Evolutionary conservation across 2,329 filamentous ascomycete species (phyloP).

Genomic region (Lasiodiplodia sp.): DNA sequence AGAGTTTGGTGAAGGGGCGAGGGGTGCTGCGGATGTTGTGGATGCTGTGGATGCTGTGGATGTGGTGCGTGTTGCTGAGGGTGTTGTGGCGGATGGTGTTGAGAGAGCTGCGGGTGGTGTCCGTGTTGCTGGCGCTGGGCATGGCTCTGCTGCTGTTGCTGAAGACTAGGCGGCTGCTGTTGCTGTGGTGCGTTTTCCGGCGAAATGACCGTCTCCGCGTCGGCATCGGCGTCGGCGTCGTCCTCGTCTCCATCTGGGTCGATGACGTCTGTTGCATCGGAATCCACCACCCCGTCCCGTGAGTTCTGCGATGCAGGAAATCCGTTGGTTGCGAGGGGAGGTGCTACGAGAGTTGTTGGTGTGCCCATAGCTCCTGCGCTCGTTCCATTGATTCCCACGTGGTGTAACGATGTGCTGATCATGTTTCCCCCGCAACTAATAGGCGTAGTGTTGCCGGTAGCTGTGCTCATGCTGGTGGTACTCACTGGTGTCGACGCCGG

Average conservation of each 20-base stretch:
- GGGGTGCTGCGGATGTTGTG: constrained; percentile 16
- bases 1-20: constrained; percentile 24
- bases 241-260: constrained; percentile 22
- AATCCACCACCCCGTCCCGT: constrained; percentile 21
- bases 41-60: background rate
- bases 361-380: constrained; percentile 16
- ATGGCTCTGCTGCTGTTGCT: constrained; percentile 22
- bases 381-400: constrained; percentile 12
- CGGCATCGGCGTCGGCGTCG: constrained; percentile 28
- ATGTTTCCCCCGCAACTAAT: constrained; percentile 9
- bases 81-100: constrained; percentile 17
- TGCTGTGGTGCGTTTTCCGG: constrained; percentile 19
- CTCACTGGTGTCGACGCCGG: constrained; percentile 9
- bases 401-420: constrained; percentile 9
- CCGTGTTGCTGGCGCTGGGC: constrained; percentile 8
- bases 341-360: constrained; percentile 6
- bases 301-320: constrained; percentile 15
- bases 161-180: constrained; percentile 8
- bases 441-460: constrained; percentile 9
- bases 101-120: constrained; percentile 9
- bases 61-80: constrained; percentile 21
- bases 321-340: background rate
- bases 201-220: constrained; percentile 26
- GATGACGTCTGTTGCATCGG: constrained; percentile 28
- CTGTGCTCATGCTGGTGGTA: background rate